phyloP scores from a whole-genome alignment of 331 rosid species.

The Quercus lobata region DNA sequence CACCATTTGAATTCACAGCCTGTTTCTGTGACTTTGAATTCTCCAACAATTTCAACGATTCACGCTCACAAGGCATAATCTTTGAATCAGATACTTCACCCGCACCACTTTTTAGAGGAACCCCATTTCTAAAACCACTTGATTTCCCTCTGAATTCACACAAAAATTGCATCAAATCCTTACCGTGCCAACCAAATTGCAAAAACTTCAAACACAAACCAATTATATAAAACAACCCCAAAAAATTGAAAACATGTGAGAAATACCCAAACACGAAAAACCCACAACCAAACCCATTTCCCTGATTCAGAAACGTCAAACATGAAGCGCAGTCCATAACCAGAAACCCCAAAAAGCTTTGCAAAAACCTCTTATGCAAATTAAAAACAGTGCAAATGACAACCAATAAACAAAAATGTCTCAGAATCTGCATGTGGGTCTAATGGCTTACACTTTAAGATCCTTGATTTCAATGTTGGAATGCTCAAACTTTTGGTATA shows the following conservation, averaged over 20 bases:
- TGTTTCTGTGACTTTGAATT: neutral
- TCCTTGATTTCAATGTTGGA: slow-evolving; percentile 16
- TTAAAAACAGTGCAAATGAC: slow-evolving; percentile 32
- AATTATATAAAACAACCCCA: slow-evolving; percentile 38
- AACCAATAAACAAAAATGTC: slow-evolving; percentile 35
- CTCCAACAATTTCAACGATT: neutral
- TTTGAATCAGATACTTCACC: slow-evolving; percentile 5
- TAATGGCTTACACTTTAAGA: neutral
- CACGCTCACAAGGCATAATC: slow-evolving; percentile 10
- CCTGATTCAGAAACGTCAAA: slow-evolving; percentile 38
- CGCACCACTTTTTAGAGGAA: neutral
- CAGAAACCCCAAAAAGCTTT: slow-evolving; percentile 23
- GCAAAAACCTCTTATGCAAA: slow-evolving; percentile 25
- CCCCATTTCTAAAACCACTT: slow-evolving; percentile 13
- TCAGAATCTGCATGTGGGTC: slow-evolving; percentile 43
- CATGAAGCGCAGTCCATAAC: slow-evolving; percentile 51
- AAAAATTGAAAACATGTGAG: slow-evolving; percentile 29
- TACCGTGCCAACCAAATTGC: slow-evolving; percentile 21
- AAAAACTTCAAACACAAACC: slow-evolving; percentile 24
- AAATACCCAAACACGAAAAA: slow-evolving; percentile 42
- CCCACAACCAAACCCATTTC: slow-evolving; percentile 46
- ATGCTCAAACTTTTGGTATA: slow-evolving; percentile 27
- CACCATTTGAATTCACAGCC: neutral
- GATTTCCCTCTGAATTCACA: slow-evolving; percentile 27
- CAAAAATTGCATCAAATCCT: slow-evolving; percentile 22